Conservation (phyloP, 257 asterid genomes). For the Oldenlandia corymbosa region DNA sequence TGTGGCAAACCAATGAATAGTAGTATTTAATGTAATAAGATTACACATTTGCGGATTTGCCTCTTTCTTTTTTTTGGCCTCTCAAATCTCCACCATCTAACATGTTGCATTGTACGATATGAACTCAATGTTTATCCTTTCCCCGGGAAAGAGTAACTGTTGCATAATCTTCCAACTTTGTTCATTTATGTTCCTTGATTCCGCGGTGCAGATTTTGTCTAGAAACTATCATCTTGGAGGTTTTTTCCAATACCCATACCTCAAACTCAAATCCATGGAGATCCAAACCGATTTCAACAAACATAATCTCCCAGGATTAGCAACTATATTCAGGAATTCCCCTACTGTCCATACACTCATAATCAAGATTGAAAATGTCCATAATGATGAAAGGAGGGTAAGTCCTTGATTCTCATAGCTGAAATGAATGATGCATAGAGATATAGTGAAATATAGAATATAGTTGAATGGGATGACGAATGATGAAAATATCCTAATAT, state of each 20-base stretch:
- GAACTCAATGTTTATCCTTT: too few relatives aligned
- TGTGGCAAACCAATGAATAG: too few relatives aligned
- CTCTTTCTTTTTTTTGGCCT: too few relatives aligned
- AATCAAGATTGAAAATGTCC: conserved; percentile 42
- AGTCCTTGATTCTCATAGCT: conserved; percentile 14
- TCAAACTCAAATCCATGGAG: conserved; percentile 50
- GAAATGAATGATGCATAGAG: too few relatives aligned
- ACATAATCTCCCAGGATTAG: conserved; percentile 53
- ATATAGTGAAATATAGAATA: too few relatives aligned
- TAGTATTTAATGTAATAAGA: too few relatives aligned
- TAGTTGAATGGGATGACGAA: too few relatives aligned
- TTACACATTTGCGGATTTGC: too few relatives aligned
- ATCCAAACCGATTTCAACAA: conserved; percentile 48
- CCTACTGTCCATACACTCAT: conserved; percentile 47
- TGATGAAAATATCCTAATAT: too few relatives aligned
- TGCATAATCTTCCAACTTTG: neutral
- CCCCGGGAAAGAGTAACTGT: too few relatives aligned
- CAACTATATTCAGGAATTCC: conserved; percentile 46
- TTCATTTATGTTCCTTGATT: neutral
- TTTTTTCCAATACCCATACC: conserved; percentile 36
- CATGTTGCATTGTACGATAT: too few relatives aligned
- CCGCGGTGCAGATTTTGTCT: conserved; percentile 50
- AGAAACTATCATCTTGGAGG: conserved; percentile 36
- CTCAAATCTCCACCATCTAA: too few relatives aligned
- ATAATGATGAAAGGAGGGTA: conserved; percentile 41